A percentile compares a stretch with the other conserved stretches of the same genome.
phyloP scores from a whole-genome alignment of 805 yeast genomes.

The Candida corydali region DNA sequence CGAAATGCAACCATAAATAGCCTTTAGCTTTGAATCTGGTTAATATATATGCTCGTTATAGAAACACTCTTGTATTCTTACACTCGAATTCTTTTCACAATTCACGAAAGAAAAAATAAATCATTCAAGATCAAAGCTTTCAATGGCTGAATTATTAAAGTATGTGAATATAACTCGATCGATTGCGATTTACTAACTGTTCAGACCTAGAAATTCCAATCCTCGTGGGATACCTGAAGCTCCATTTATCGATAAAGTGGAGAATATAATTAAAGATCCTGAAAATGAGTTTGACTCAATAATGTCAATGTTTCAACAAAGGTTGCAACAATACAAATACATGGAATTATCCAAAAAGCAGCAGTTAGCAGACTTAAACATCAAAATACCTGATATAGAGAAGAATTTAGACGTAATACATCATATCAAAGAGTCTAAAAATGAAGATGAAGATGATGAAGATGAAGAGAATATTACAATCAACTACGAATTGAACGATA shows the following conservation, averaged over 20 bases:
- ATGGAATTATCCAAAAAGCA: slow-evolving; percentile 64
- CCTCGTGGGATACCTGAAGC: slow-evolving; percentile 98
- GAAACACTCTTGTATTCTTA: too few species aligned
- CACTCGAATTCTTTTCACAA: too few species aligned
- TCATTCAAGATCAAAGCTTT: too few species aligned
- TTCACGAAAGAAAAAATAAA: not conserved
- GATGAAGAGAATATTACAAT: slow-evolving; percentile 44
- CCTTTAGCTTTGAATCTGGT: not conserved
- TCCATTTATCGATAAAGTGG: slow-evolving; percentile 84
- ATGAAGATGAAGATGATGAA: slow-evolving; percentile 22
- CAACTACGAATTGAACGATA: slow-evolving; percentile 91
- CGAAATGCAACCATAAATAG: slow-evolving; percentile 1
- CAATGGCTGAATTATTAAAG: slow-evolving; percentile 5
- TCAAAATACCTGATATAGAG: slow-evolving; percentile 87
- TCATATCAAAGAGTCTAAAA: slow-evolving; percentile 49
- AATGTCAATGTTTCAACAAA: slow-evolving; percentile 75
- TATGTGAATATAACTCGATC: not conserved
- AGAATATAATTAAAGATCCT: slow-evolving; percentile 61
- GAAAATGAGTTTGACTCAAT: slow-evolving; percentile 63
- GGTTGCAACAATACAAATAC: slow-evolving; percentile 83
- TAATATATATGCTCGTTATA: not conserved
- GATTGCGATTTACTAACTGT: not conserved
- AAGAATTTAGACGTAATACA: slow-evolving; percentile 76
- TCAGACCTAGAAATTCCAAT: slow-evolving; percentile 44
- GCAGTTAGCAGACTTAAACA: slow-evolving; percentile 48